Evolutionary conservation across 2,329 filamentous ascomycete species (phyloP).

Genomic region (Fusarium falciforme): DNA sequence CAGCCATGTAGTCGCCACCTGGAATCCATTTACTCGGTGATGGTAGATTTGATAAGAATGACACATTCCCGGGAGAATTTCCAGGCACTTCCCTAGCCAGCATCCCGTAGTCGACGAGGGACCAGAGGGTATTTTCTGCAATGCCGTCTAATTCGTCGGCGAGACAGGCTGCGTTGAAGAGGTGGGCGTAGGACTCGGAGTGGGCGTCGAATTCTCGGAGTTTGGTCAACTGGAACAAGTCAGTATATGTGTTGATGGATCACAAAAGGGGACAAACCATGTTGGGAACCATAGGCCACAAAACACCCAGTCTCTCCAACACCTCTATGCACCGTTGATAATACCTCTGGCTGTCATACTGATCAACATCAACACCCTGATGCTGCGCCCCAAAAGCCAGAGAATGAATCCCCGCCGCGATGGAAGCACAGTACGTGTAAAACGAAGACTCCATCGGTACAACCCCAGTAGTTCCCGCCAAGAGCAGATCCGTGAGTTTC

Average conservation of each 20-base stretch:
- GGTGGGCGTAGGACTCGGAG: not conserved
- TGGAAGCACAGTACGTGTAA: not conserved
- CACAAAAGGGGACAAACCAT: not conserved
- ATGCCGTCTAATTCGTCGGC: not conserved
- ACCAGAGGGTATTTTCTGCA: not conserved
- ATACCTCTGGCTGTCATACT: not conserved
- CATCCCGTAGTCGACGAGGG: not conserved
- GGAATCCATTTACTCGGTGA: not conserved
- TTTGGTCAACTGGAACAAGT: not conserved
- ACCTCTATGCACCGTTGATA: not conserved
- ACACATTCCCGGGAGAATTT: not conserved
- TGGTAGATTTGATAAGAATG: not conserved
- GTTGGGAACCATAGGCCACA: not conserved
- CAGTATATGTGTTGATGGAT: not conserved
- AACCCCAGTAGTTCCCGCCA: not conserved
- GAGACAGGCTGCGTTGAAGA: not conserved
- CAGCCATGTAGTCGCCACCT: not conserved
- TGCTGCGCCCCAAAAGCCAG: conserved; percentile 13
- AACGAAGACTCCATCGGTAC: not conserved
- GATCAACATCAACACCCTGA: conserved; percentile 4
- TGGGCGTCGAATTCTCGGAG: not conserved
- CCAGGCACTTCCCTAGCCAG: not conserved
- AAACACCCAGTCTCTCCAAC: not conserved
- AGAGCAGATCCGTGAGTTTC: not conserved
- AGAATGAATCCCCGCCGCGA: conserved; percentile 24